Base-by-base conservation (phyloP, 2,329 filamentous ascomycete species). In the Penicillium sp. region DNA sequence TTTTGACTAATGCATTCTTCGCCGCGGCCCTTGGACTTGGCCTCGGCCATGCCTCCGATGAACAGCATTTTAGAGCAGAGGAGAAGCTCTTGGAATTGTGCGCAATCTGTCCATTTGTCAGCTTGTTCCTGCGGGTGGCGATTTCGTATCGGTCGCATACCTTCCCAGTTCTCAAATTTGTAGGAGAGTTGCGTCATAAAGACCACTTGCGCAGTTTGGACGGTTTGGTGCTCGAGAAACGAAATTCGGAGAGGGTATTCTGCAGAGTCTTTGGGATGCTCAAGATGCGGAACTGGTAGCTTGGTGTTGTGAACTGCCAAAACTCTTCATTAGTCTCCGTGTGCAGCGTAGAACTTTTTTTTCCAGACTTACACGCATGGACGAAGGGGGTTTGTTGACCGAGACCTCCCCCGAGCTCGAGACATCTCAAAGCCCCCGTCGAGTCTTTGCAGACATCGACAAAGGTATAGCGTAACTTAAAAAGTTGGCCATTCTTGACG, bases 1-100 rank as follows among this genome's bases (percentile, higher is more conserved):
- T 78, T 78, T 60, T 78, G 76, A 49, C 74, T 77, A 65, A 78
- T 77, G 52, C 75, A 77, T 66, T 78, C 76, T 56, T 78, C 76
- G 0, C 76, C 76, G 8, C 76, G 73, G 9, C 76, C 76, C 57
- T 77, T 78, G 44, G 75, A 77, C 46, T 75, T 76, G 43, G 74
- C 75, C 54, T 77, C 74, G 1, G 75, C 75, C 51, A 78, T 76
- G 0, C 76, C 76, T 0, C 73, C 74, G 31, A 76, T 73, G 49
- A 77, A 76, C 24, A 76, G 56, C 29, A 78, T 63, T 52, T 72
- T 73, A 4, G 75, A 72, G 16, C 68, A 67, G 8, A 78, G 70
- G 2, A 78, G 60, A 3, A 74, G 54, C 56, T 78, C 76, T 54
- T 78, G 76, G 46, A 78, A 77, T 31, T 69, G 68, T 3, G 75